Conservation (phyloP, 768 basidiomycete species). For the Leccinellum albellum region DNA sequence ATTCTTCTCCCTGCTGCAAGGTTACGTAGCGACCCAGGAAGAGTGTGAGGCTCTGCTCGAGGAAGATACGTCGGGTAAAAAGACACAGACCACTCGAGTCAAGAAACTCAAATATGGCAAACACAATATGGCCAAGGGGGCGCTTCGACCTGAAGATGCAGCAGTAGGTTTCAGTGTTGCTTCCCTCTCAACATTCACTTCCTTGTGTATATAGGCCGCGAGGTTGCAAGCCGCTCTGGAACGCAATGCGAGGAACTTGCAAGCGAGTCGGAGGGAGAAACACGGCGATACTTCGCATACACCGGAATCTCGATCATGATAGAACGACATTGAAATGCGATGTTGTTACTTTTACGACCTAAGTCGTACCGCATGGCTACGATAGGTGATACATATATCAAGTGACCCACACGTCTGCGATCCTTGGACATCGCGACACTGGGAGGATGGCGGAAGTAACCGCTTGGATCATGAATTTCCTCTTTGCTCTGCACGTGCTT, state of each 20-base stretch:
- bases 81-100: slow-evolving; percentile 37
- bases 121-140: slow-evolving; percentile 88
- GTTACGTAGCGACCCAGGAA: slow-evolving; percentile 65
- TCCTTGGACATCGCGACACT: not conserved
- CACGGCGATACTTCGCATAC: slow-evolving; percentile 19
- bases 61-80: slow-evolving; percentile 27
- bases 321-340: slow-evolving; percentile 1
- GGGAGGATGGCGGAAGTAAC: not conserved
- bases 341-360: slow-evolving; percentile 10
- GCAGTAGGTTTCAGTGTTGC: slow-evolving; percentile 47
- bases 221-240: slow-evolving; percentile 66
- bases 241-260: slow-evolving; percentile 32
- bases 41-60: slow-evolving; percentile 66
- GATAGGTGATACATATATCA: slow-evolving; percentile 21
- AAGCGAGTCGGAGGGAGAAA: slow-evolving; percentile 26
- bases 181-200: not conserved
- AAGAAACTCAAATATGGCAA: slow-evolving; percentile 64
- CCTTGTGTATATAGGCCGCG: slow-evolving; percentile 47
- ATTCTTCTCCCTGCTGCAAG: slow-evolving; percentile 73
- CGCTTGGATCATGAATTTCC: slow-evolving; percentile 35
- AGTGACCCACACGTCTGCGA: slow-evolving; percentile 8
- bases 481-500: slow-evolving; percentile 62
- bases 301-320: slow-evolving; percentile 13
- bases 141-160: slow-evolving; percentile 76
- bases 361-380: slow-evolving; percentile 17